A percentile compares a stretch with the other conserved stretches of the same genome.
phyloP scores from a whole-genome alignment of 2,329 filamentous ascomycete genomes.

The Bertia moriformis region DNA sequence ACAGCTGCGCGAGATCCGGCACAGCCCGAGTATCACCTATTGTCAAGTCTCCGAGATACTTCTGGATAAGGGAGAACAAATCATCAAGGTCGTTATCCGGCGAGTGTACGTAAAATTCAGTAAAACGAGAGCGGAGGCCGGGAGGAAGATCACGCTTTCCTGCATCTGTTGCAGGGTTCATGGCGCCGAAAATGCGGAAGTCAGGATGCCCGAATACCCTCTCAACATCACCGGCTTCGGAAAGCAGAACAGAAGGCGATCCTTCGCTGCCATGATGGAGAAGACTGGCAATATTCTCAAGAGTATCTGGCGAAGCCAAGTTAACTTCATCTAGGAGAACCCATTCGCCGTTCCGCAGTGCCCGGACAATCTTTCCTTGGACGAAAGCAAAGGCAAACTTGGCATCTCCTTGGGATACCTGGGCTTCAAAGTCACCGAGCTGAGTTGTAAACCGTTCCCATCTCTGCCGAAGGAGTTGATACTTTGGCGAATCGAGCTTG shows the following conservation, averaged over 20 bases:
- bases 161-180: slow-evolving; percentile 97
- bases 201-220: slow-evolving; percentile 77
- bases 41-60: slow-evolving; percentile 63
- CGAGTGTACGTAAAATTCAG: slow-evolving; percentile 84
- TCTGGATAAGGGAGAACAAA: slow-evolving; percentile 72
- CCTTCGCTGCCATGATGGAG: slow-evolving; percentile 47
- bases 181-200: slow-evolving; percentile 92
- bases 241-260: slow-evolving; percentile 70
- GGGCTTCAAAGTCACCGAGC: slow-evolving; percentile 65
- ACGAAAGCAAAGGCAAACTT: slow-evolving; percentile 88
- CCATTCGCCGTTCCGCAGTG: slow-evolving; percentile 93
- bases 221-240: slow-evolving; percentile 87
- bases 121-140: slow-evolving; percentile 81
- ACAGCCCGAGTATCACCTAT: slow-evolving; percentile 60
- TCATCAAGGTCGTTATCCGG: slow-evolving; percentile 80
- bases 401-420: slow-evolving; percentile 58
- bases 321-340: slow-evolving; percentile 96
- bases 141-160: slow-evolving; percentile 88
- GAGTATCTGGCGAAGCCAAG: slow-evolving; percentile 79
- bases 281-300: slow-evolving; percentile 85
- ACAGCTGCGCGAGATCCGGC: slow-evolving; percentile 71
- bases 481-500: slow-evolving; percentile 34
- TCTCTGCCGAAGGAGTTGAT: slow-evolving; percentile 41
- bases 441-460: slow-evolving; percentile 72
- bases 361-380: slow-evolving; percentile 90